Base-by-base conservation (phyloP, 2,329 filamentous ascomycete genomes). In the Trichoderma afroharzianum region DNA sequence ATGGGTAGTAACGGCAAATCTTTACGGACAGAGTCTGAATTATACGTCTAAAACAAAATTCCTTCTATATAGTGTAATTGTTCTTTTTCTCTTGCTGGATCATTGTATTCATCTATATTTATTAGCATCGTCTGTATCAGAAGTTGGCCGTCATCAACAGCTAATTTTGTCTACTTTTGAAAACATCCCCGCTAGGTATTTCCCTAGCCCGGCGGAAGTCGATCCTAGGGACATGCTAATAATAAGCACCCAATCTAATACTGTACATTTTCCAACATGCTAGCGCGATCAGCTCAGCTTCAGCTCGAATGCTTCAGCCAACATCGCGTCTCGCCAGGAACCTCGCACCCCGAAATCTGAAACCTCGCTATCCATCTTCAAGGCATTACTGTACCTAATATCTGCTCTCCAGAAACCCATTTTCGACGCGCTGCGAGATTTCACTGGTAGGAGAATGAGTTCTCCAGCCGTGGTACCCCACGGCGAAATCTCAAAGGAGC, bases 401-500 rank as follows among this genome's bases (percentile, higher is more conserved):
- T 18, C 26, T 5, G 24, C 21, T 14, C 11, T 53, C 21, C 47
- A 24, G 21, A 50, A 58, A 18, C 14, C 53, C 26, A n/a, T 24
- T 32, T 43, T 28, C 8, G 6, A 18, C 24, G 5, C 24, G 33
- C 6, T 12, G 1, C 6, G 24, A 53, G 21, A n/a, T 28, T 39
- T 28, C 26, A 33, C 7, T 11, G 50, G 24, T 7, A 64, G 12
- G 39, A 62, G 14, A 55, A 73, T 73, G 68, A 47, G 59, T 21
- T n/a, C 67, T 47, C 26, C 72, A 30, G 63, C n/a, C 7, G 18
- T 61, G 4, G 33, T 36, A 0, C 61, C 74, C 15, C 74, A 74
- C 32, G 68, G 75, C 18, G 67, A 72, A 6, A 79, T 83, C 61
- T 76, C 76, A 11, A 75, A 74, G 6, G 72, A 75, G 2, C 77